phyloP scores from a whole-genome alignment of 2,329 filamentous ascomycete genomes.

The Aspergillus sp. region DNA sequence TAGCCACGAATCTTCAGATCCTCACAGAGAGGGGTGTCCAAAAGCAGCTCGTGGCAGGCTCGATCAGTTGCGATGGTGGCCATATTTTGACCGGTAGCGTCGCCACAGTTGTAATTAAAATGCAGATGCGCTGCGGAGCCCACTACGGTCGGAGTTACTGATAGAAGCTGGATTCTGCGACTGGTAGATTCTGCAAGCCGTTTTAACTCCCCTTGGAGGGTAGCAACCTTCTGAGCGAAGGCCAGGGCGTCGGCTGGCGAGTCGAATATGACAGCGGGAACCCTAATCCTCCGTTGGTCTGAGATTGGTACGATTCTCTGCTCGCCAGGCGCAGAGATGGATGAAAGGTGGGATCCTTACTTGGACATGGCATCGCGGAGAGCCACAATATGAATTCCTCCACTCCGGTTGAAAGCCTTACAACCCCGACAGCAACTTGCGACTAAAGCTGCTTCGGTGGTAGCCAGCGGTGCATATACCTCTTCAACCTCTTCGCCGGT shows the following conservation, averaged over 20 bases:
- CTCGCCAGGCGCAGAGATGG: too few species aligned
- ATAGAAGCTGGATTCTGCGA: conserved; percentile 5
- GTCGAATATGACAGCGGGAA: conserved; percentile 27
- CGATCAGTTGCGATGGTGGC: conserved; percentile 31
- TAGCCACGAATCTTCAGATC: conserved; percentile 3
- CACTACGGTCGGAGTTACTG: conserved; percentile 21
- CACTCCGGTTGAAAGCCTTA: conserved; percentile 28
- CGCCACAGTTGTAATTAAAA: conserved; percentile 29
- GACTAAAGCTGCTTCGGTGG: conserved; percentile 30
- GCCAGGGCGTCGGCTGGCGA: conserved; percentile 21
- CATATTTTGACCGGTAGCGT: conserved; percentile 35
- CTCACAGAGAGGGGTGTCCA: not conserved
- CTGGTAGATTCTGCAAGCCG: conserved; percentile 6
- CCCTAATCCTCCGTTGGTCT: not conserved
- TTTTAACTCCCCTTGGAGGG: not conserved
- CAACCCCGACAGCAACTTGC: conserved; percentile 34
- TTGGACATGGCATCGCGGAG: conserved; percentile 26
- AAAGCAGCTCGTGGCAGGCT: conserved; percentile 20
- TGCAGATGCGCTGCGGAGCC: conserved; percentile 27
- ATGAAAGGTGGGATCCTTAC: not conserved
- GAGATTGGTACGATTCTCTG: accelerated
- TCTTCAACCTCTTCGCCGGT: not conserved
- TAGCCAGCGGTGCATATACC: conserved; percentile 32
- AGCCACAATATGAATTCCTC: conserved; percentile 18
- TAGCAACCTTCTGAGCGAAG: conserved; percentile 10